Percentiles rank a stretch among this genome's conserved stretches.
Conservation (phyloP, 148 eudicot genomes). For the Amaranthus hypochondriacus region DNA sequence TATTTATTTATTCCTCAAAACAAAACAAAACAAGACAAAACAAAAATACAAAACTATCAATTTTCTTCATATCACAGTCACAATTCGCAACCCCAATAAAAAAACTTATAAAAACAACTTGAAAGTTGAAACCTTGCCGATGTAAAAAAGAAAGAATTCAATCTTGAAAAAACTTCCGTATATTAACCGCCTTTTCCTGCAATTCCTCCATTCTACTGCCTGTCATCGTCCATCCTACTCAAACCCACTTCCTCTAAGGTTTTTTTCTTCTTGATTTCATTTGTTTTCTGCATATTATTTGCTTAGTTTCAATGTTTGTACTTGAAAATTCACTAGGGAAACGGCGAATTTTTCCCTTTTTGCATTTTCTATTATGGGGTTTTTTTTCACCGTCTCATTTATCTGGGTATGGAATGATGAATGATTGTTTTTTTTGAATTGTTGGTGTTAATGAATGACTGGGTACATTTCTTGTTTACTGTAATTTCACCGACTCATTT, state of each 20-base stretch:
- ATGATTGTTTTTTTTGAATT: too few relatives aligned
- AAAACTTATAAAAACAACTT: not conserved
- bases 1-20: too few relatives aligned
- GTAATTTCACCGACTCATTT: too few relatives aligned
- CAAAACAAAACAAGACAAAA: too few relatives aligned
- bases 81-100: too few relatives aligned
- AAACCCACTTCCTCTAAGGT: conserved; percentile 3
- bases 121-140: not conserved
- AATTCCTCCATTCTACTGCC: not conserved
- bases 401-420: too few relatives aligned
- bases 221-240: not conserved
- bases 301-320: not conserved
- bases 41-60: too few relatives aligned
- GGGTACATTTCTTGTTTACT: too few relatives aligned
- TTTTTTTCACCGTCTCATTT: not conserved
- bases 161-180: not conserved
- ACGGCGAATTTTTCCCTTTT: not conserved
- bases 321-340: not conserved
- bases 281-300: too few relatives aligned
- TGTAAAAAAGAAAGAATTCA: not conserved
- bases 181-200: not conserved
- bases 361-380: not conserved
- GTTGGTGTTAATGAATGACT: too few relatives aligned
- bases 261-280: not conserved
- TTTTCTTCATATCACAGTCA: too few relatives aligned